Base-by-base conservation (phyloP, 2,329 filamentous ascomycete species). In the Tolypocladium album region DNA sequence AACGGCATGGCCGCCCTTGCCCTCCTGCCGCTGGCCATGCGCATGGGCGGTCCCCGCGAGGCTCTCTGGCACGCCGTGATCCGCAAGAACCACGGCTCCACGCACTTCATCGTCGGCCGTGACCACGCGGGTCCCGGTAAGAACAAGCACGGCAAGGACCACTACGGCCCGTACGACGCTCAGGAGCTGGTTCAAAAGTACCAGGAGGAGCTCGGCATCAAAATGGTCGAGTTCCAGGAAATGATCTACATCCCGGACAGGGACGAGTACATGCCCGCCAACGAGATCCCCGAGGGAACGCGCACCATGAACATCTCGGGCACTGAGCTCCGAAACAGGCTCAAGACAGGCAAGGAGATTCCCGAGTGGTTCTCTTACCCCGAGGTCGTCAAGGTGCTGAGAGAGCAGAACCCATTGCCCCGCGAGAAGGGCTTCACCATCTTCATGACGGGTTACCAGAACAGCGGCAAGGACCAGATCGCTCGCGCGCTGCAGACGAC, bases 321-420 rank as follows among this genome's bases (percentile, higher is more conserved):
- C 63, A 92, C 88, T 63, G 94, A 99, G 81, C 90, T 99, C 70
- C 92, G 94, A 71, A 85, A 89, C 71, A 90, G 94, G 69, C 87
- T 99, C 65, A 88, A 89, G 70, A 95, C 89, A 62, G 94, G 94
- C 68, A 90, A 90, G 69, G 91, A 96, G 68, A 99, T 99, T 69
- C 94, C 94, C 67, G 92, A 95, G 77, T 99, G 94, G 94, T 99
- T 99, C 84, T 97, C 94, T 39, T 99, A 99, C 82, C 93, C 94
- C 64, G 94, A 99, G 80, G 94, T 99, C 68, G 94, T 99, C 78
- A 88, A 87, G 76, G 94, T 97, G 57, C 88, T 99, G 63, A 88
- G 94, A 70, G 92, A 99, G 80, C 96, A 93, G 67, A 94, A 97
- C 81, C 94, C 93, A 57, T 86, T 95, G 58, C 89, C 94, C 67